phyloP scores from a whole-genome alignment of 2,329 filamentous ascomycete species.

The Amylocarpus encephaloides region DNA sequence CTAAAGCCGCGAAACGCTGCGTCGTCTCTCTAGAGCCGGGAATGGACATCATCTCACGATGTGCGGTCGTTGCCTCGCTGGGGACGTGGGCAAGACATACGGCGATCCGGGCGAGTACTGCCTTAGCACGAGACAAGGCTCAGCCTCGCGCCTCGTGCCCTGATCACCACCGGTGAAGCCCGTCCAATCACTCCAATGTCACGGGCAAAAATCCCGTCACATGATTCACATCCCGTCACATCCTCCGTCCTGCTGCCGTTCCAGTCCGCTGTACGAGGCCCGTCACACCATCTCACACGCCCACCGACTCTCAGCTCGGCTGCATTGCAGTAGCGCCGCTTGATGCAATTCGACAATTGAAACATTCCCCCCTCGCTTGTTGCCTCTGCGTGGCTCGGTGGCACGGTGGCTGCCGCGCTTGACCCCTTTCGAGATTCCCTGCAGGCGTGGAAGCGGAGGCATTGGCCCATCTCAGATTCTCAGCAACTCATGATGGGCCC shows the following conservation, averaged over 20 bases:
- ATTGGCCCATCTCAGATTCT: background rate
- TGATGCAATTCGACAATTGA: constrained; percentile 1
- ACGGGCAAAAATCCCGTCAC: background rate
- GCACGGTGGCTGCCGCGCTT: background rate
- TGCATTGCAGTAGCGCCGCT: background rate
- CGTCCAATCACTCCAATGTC: background rate
- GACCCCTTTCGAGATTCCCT: background rate
- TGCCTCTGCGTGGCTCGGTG: background rate
- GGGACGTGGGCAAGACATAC: background rate
- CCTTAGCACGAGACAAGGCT: constrained; percentile 3
- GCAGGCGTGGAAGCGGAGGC: background rate
- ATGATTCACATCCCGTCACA: no score
- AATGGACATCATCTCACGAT: no score
- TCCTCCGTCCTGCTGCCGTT: no score
- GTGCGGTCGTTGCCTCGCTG: no score
- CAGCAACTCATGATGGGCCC: no score
- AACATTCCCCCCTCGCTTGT: background rate
- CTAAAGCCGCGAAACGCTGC: no score
- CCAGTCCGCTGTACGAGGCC: no score
- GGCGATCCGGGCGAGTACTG: no score
- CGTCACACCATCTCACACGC: background rate
- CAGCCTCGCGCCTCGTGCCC: background rate
- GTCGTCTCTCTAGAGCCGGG: no score
- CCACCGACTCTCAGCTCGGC: background rate
- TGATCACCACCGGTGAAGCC: constrained; percentile 2